phyloP scores from a whole-genome alignment of 2,329 filamentous ascomycete genomes.

The Arthrobotrys conoides region DNA sequence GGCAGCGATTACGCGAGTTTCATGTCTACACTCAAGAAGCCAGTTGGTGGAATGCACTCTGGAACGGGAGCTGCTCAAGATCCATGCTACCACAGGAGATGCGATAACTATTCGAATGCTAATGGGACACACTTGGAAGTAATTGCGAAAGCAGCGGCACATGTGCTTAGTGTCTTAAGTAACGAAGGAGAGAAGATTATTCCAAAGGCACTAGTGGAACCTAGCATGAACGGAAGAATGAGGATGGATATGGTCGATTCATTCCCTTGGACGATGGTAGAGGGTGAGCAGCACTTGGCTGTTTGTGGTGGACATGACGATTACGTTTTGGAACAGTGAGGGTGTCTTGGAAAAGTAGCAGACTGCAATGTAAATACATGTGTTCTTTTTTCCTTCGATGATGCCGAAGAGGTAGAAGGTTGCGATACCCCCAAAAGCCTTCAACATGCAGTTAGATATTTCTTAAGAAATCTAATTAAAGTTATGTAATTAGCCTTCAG shows the following conservation, averaged over 20 bases:
- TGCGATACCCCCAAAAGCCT: not conserved
- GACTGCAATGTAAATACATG: slow-evolving; percentile 1
- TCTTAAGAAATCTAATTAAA: not conserved
- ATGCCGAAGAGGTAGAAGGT: not conserved
- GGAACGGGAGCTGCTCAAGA: slow-evolving; percentile 65
- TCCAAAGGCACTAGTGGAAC: slow-evolving; percentile 59
- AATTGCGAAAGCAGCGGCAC: slow-evolving; percentile 66
- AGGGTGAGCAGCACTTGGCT: slow-evolving; percentile 55
- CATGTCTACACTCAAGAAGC: slow-evolving; percentile 66
- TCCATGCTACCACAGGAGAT: slow-evolving; percentile 67
- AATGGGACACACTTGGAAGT: slow-evolving; percentile 65
- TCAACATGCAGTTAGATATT: not conserved
- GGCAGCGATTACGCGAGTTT: slow-evolving; percentile 65
- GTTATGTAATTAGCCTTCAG: too few species aligned
- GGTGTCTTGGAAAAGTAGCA: not conserved
- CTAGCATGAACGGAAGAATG: slow-evolving; percentile 21
- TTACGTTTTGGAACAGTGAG: slow-evolving; percentile 3
- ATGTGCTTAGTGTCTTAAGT: slow-evolving; percentile 65
- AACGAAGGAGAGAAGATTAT: slow-evolving; percentile 65
- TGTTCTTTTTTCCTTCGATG: not conserved
- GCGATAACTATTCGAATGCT: slow-evolving; percentile 66
- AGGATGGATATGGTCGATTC: slow-evolving; percentile 26
- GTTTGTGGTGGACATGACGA: slow-evolving; percentile 60
- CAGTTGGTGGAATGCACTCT: slow-evolving; percentile 67
- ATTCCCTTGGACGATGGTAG: slow-evolving; percentile 36